Percentiles rank a stretch among this genome's conserved stretches.
phyloP scores from a whole-genome alignment of 306 rosid genomes.

The Medicago arabica region DNA sequence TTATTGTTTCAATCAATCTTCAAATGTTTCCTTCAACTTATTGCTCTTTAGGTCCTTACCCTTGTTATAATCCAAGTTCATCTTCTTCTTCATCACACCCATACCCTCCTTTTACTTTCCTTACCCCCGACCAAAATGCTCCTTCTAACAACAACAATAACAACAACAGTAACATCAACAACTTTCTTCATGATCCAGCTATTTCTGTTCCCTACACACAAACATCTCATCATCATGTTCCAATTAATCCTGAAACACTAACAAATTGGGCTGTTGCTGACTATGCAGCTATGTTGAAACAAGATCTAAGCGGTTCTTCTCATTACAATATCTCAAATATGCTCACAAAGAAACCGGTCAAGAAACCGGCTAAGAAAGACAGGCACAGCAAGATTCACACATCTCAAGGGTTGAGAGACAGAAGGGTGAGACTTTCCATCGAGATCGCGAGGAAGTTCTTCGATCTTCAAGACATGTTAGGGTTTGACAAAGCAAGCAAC shows the following conservation, averaged over 20 bases:
- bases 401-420: constrained; percentile 81
- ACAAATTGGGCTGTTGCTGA: constrained; percentile 48
- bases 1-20: not conserved
- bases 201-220: constrained; percentile 40
- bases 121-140: constrained; percentile 42
- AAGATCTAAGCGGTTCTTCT: constrained; percentile 4
- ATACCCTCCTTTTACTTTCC: constrained; percentile 47
- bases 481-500: constrained; percentile 89
- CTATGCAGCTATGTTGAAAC: constrained; percentile 42
- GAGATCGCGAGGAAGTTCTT: constrained; percentile 83
- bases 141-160: constrained; percentile 23
- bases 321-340: constrained; percentile 26
- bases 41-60: constrained; percentile 51
- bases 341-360: constrained; percentile 9
- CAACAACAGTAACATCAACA: constrained; percentile 33
- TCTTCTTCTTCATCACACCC: constrained; percentile 44
- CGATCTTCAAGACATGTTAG: constrained; percentile 91
- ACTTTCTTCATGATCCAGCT: constrained; percentile 44
- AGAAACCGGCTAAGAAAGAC: constrained; percentile 64
- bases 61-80: constrained; percentile 43
- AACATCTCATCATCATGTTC: constrained; percentile 33
- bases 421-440: constrained; percentile 81
- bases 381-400: constrained; percentile 93
- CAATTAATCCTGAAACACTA: constrained; percentile 41
- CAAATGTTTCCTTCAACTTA: constrained; percentile 61